A percentile compares a stretch with the other conserved stretches of the same genome.
Conservation (phyloP, 129 eudicot species). For the Artemisia tridentata region DNA sequence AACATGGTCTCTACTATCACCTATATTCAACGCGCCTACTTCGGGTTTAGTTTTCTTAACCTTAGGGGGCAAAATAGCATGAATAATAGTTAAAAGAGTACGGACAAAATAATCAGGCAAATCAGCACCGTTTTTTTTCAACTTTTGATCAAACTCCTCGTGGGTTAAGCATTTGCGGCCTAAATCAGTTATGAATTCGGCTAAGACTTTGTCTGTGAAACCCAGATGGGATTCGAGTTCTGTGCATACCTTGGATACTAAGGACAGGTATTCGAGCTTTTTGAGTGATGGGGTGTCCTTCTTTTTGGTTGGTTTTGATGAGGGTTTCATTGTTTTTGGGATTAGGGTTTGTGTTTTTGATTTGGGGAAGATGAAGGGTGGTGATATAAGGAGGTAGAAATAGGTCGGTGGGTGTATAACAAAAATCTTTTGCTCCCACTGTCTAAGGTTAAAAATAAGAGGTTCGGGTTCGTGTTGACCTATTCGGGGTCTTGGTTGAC, state of each 20-base stretch:
- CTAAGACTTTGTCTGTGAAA: constrained; percentile 64
- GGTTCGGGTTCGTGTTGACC: too few species aligned
- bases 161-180: constrained; percentile 55
- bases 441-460: too few species aligned
- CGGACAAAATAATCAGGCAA: constrained; percentile 88
- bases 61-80: constrained; percentile 80
- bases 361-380: too few species aligned
- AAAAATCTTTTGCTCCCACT: too few species aligned
- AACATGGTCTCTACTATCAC: constrained; percentile 57
- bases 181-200: constrained; percentile 69
- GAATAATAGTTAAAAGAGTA: constrained; percentile 67
- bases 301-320: too few species aligned
- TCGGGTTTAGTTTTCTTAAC: too few species aligned
- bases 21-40: constrained; percentile 50
- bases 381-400: too few species aligned
- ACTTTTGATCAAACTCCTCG: constrained; percentile 53
- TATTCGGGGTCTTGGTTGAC: too few species aligned
- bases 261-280: constrained; percentile 55
- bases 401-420: too few species aligned
- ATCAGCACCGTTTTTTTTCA: constrained; percentile 72
- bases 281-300: too few species aligned
- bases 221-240: constrained; percentile 83
- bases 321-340: too few species aligned
- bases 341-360: too few species aligned
- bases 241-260: constrained; percentile 81